Evolutionary conservation across 164 flowering plant species (phyloP).

Genomic region (Taxillus chinensis): DNA sequence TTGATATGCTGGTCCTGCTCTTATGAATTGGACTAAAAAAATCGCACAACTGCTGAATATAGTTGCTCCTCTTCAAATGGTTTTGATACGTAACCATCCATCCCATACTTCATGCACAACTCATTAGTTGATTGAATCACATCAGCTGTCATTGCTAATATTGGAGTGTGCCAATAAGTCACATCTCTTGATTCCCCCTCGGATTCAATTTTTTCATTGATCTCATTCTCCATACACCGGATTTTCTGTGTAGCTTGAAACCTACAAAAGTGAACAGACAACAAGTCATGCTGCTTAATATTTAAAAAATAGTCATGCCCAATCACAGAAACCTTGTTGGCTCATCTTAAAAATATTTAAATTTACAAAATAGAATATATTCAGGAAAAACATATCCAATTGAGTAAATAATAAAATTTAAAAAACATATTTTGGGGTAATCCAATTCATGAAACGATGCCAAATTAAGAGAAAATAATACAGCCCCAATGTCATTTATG

Average conservation of each 20-base stretch:
- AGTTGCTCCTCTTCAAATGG: conserved; percentile 85
- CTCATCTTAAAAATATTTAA: too few species aligned
- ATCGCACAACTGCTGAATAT: conserved; percentile 54
- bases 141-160: conserved; percentile 98
- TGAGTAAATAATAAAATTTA: too few species aligned
- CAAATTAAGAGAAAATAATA: too few species aligned
- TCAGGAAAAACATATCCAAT: too few species aligned
- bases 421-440: too few species aligned
- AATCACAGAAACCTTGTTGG: too few species aligned
- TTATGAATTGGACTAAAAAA: conserved; percentile 46
- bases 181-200: conserved; percentile 35
- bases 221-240: conserved; percentile 38
- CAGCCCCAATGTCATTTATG: too few species aligned
- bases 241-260: conserved; percentile 75
- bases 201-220: conserved; percentile 39
- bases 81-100: conserved; percentile 88
- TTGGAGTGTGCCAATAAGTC: conserved; percentile 65
- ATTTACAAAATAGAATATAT: too few species aligned
- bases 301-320: too few species aligned
- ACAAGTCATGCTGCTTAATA: too few species aligned
- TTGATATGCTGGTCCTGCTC: conserved; percentile 6
- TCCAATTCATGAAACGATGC: too few species aligned
- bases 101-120: conserved; percentile 59
- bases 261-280: conserved; percentile 23
- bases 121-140: conserved; percentile 68